Base-by-base conservation (phyloP, 2,329 filamentous ascomycete species). In the Paracorniculantispora psalliotae region DNA sequence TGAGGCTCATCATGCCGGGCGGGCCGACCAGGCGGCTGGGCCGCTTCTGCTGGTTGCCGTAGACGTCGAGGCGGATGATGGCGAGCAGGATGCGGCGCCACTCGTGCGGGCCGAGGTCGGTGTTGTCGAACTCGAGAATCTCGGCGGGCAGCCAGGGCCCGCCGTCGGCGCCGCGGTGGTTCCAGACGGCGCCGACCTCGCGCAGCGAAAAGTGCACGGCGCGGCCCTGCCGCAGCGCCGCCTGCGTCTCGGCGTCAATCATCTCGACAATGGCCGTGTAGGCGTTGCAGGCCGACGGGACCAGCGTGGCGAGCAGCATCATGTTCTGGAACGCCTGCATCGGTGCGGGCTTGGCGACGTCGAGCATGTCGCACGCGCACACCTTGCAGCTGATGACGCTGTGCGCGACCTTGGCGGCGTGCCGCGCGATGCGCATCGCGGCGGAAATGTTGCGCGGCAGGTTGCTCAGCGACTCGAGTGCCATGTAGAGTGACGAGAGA, bases 231-330 rank as follows among this genome's bases (percentile, higher is more conserved):
- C 69, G 67, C 44, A 73, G 72, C 12, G 82, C 83, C 1, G 65
- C 67, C 1, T 73, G 71, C 0, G 78, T 72, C 64, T 84, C 80
- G n/a, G 67, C 67, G 62, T 87, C 83, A 8, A 86, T 74, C 71
- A 83, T 76, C 51, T 72, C 69, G 13, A 87, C 72, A 49, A 87
- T 81, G 28, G 70, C 72, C 57, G 75, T 76, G 72, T 87, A 87
- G 8, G 81, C 80, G 66, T 84, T 80, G 56, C 79, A 82, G 47
- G 83, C 77, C 9, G 81, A 80, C 1, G 83, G 82, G 3, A 87
- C 72, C 30, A 87, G 75, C 2, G 82, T 79, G 7, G 78, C 81
- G 4, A 87, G 72, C 55, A 84, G 74, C 82, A 86, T 85, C 52
- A 80, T 74, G 65, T 78, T 85, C 67, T 86, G 84, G 61, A 83